Base-by-base conservation (phyloP, 768 basidiomycete species). In the Auricularia auricula-judae region DNA sequence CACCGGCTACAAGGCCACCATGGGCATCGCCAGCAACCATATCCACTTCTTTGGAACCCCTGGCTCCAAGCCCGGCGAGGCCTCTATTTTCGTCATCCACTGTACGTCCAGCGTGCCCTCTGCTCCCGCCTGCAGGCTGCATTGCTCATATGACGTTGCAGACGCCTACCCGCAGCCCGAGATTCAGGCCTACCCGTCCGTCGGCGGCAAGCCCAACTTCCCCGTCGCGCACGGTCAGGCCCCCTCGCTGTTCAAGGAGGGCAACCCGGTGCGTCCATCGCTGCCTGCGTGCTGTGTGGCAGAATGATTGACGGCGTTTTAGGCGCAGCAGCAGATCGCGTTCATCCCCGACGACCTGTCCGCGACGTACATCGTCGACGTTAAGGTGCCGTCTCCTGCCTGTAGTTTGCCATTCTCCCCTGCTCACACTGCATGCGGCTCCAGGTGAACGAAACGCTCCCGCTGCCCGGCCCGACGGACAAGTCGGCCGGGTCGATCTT, bases 21-120 rank as follows among this genome's bases (percentile, higher is more conserved):
- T 91, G 82, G 90, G 87, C 0, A 78, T 91, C 43, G 91, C 91
- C 10, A 85, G 91, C 69, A 95, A 95, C 73, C 93, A 95, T 71
- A 79, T 95, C 63, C 84, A 88, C 72, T 93, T 92, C 81, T 77
- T 93, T 29, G 78, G 89, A 66, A 84, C 89, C 1, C 88, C 90
- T 8, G 80, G 78, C 29, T 78, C 81, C 5, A 65, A 82, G n/a
- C 81, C 87, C 21, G 92, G 92, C 11, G 83, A 80, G 47, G 87
- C 85, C 2, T 77, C 85, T 63, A 87, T 94, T 65, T 95, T 91
- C 68, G 91, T 94, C 34, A 89, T 95, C 66, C 93, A 95, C 74
- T 95, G 90, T 88, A 70, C 68, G 87, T 78, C 16, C n/a, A 14
- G 7, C 11, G 16, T 21, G 33, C 2, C 29, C 21, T 58, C 47